A percentile compares a stretch with the other conserved stretches of the same genome.
phyloP scores from a whole-genome alignment of 192 early-diverging fungal species.

The Helicostylum pulchrum region DNA sequence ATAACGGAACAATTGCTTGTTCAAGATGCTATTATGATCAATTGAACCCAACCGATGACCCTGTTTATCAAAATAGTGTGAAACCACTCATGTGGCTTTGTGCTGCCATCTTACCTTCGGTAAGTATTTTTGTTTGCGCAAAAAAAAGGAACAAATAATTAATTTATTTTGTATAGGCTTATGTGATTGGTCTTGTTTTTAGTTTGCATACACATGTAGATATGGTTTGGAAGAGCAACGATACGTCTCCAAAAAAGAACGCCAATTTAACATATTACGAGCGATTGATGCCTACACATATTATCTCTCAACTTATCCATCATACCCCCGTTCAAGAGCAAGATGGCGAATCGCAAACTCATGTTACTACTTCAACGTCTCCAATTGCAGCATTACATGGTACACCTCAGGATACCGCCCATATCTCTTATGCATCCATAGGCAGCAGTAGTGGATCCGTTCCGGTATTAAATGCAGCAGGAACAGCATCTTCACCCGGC shows the following conservation, averaged over 20 bases:
- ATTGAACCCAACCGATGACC: constrained; percentile 68
- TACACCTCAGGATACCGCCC: background rate
- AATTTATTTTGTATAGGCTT: constrained; percentile 48
- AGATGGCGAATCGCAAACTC: background rate
- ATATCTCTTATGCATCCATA: background rate
- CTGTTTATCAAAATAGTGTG: constrained; percentile 76
- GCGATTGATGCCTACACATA: constrained; percentile 44
- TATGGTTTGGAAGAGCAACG: constrained; percentile 59
- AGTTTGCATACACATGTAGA: constrained; percentile 89
- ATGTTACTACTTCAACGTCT: background rate
- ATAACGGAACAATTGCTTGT: constrained; percentile 39
- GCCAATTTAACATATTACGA: constrained; percentile 40
- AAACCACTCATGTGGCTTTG: constrained; percentile 87
- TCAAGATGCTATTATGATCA: constrained; percentile 63
- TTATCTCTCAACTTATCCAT: constrained; percentile 45
- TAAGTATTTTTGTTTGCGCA: constrained; percentile 17
- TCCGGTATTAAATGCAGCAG: constrained; percentile 3
- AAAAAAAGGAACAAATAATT: too few species aligned
- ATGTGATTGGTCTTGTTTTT: constrained; percentile 89
- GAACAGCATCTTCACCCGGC: too few species aligned
- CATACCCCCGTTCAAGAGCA: too few species aligned
- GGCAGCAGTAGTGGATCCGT: background rate
- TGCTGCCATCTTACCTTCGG: constrained; percentile 67
- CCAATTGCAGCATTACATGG: background rate
- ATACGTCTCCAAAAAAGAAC: constrained; percentile 17